Percentiles rank a stretch among this genome's conserved stretches.
phyloP scores from a whole-genome alignment of 805 yeast genomes.

The Lipomyces mesembrius region DNA sequence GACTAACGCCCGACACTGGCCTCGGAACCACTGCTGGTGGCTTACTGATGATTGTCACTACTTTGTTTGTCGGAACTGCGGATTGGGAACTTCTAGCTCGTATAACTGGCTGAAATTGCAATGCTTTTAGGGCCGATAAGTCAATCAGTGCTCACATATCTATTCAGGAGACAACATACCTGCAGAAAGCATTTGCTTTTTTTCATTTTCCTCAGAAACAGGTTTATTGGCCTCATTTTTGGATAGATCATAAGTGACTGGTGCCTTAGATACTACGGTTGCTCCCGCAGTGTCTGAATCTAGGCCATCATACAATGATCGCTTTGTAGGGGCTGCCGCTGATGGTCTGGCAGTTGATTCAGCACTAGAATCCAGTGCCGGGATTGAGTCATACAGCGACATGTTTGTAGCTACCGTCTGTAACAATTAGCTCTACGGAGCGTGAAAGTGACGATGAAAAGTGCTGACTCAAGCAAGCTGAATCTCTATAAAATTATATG shows the following conservation, averaged over 20 bases:
- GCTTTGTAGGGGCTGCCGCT: not conserved
- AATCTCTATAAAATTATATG: not conserved
- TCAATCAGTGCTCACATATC: not conserved
- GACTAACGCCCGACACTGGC: slow-evolving; percentile 8
- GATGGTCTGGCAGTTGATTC: not conserved
- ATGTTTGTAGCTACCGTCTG: not conserved
- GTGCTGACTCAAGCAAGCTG: too few relatives aligned
- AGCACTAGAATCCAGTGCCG: not conserved
- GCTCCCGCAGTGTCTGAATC: slow-evolving; percentile 2
- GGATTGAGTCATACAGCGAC: not conserved
- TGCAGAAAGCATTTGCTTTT: slow-evolving; percentile 19
- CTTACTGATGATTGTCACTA: slow-evolving; percentile 21
- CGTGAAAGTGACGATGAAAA: too few relatives aligned
- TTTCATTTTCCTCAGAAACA: slow-evolving; percentile 9
- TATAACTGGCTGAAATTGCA: slow-evolving; percentile 28
- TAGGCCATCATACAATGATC: slow-evolving; percentile 17
- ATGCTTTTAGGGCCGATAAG: slow-evolving; percentile 13
- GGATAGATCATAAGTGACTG: slow-evolving; percentile 12
- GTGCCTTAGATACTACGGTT: slow-evolving; percentile 12
- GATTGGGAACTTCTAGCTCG: slow-evolving; percentile 9
- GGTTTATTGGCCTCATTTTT: not conserved
- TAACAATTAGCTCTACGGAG: too few relatives aligned
- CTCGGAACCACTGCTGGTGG: slow-evolving; percentile 18
- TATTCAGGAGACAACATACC: slow-evolving; percentile 11
- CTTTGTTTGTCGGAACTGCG: not conserved